Evolutionary conservation across 1,139 yeast species (phyloP), one percentile per base, ranked within the genome.

Genomic region (Zygotorulaspora mrakii): DNA sequence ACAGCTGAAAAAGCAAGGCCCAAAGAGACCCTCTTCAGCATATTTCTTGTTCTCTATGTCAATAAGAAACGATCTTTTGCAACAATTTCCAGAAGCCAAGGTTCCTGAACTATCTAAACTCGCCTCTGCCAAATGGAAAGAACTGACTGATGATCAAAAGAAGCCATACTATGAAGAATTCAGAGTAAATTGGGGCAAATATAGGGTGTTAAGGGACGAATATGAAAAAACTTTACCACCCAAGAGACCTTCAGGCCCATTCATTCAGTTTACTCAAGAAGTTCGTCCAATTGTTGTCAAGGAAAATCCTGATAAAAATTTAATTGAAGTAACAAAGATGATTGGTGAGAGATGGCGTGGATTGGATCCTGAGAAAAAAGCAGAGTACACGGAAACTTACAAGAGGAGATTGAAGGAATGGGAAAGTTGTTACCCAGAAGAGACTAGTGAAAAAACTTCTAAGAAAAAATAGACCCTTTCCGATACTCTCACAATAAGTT

Each of bases 1-100:
- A 40, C 56, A 53, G 29, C 42, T 61, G 34, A 55, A 61, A 45
- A 62, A 62, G 42, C 61, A 57, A 47, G 66, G 66, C 13, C 66
- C 66, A 27, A 62, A 62, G 35, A 56, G 66, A 49, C 66, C 66
- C 25, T 59, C 65, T 18, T 61, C 65, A 17, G 66, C 66, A 3
- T 62, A 62, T 40, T 62, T 62, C 47, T 42, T 62, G 35, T 62
- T 59, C 39, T 61, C 64, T 9, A 61, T 60, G 59, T 54, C 60
- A 4, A 60, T 57, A 21, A 57, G 65, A 49, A 52, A 54, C 31
- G 57, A 53, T 30, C 41, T 62, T 17, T 39, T 59, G 29, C 53
- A 55, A 37, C 56, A 59, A 35, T 54, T 53, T 36, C 65, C 65
- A 2, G 61, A 56, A 33, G 62, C 64, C 30, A 59, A 59, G 41